Percentiles rank a stretch among this genome's conserved stretches.
Evolutionary conservation across 2,329 filamentous ascomycete genomes (phyloP).

Genomic region (Apiospora sp.): DNA sequence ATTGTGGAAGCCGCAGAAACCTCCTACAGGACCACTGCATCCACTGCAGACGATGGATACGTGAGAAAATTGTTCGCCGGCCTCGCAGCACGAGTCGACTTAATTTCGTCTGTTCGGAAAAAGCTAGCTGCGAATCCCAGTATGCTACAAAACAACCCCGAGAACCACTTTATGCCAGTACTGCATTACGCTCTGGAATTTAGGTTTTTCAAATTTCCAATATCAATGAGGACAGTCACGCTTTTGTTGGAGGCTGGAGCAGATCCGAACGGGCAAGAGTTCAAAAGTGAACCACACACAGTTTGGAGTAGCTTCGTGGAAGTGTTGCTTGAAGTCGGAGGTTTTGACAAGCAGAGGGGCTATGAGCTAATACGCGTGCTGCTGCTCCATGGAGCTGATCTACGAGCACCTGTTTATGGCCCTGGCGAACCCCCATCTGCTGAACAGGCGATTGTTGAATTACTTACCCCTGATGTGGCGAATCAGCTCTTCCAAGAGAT

Average conservation of each 20-base stretch:
- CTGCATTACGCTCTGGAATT: neutral
- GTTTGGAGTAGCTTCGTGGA: neutral
- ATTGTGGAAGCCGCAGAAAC: neutral
- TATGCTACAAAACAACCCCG: neutral
- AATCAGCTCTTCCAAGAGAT: neutral
- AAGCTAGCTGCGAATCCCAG: neutral
- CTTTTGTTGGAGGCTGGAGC: neutral
- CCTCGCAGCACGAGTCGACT: neutral
- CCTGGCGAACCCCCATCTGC: neutral
- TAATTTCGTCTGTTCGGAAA: neutral
- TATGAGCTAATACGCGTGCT: neutral
- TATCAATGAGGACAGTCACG: neutral
- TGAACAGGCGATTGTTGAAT: neutral
- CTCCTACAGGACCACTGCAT: neutral
- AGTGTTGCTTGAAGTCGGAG: no score
- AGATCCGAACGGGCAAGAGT: neutral
- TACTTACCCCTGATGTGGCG: neutral
- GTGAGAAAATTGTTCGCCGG: neutral
- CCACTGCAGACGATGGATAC: neutral
- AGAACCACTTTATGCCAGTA: neutral
- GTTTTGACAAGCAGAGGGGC: neutral
- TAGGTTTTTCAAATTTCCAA: neutral
- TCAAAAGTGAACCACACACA: neutral
- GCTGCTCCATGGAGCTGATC: neutral
- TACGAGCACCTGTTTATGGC: neutral